Percentiles rank a stretch among this genome's conserved stretches.
Evolutionary conservation across 2,329 filamentous ascomycete genomes (phyloP).

Genomic region (Beauveria varroae): DNA sequence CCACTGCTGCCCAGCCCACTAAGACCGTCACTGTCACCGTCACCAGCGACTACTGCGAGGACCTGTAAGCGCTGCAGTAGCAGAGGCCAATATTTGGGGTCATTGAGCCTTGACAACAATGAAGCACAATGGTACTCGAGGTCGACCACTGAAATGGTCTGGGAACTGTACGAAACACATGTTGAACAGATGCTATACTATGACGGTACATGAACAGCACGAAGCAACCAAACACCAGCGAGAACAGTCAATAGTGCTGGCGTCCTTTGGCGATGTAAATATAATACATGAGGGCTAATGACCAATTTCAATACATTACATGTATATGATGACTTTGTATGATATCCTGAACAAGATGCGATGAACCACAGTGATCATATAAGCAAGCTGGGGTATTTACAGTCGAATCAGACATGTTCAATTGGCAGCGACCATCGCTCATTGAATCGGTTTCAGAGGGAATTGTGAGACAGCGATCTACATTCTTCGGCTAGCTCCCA

Average conservation of each 20-base stretch:
- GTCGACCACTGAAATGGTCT: too few relatives aligned
- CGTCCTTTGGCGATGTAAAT: slow-evolving; percentile 4
- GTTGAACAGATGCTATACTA: neutral
- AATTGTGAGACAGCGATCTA: slow-evolving; percentile 6
- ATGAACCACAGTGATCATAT: neutral
- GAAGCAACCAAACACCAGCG: neutral
- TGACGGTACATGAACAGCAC: slow-evolving; percentile 10
- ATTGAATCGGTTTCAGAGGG: neutral
- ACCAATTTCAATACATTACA: neutral
- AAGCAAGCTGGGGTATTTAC: neutral
- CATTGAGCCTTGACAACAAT: neutral
- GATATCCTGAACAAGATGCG: too few relatives aligned
- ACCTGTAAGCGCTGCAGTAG: slow-evolving; percentile 17
- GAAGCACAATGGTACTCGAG: too few relatives aligned
- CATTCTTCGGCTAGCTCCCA: too few relatives aligned
- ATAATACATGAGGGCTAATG: slow-evolving; percentile 3
- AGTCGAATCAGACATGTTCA: neutral
- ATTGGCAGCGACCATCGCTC: neutral
- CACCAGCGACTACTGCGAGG: slow-evolving; percentile 34
- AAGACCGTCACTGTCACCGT: slow-evolving; percentile 34
- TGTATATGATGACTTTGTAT: neutral
- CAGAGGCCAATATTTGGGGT: neutral
- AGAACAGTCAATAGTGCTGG: neutral
- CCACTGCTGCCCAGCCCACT: slow-evolving; percentile 31
- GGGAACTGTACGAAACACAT: neutral